phyloP scores from a whole-genome alignment of 768 basidiomycete species.

The Suillus decipiens region DNA sequence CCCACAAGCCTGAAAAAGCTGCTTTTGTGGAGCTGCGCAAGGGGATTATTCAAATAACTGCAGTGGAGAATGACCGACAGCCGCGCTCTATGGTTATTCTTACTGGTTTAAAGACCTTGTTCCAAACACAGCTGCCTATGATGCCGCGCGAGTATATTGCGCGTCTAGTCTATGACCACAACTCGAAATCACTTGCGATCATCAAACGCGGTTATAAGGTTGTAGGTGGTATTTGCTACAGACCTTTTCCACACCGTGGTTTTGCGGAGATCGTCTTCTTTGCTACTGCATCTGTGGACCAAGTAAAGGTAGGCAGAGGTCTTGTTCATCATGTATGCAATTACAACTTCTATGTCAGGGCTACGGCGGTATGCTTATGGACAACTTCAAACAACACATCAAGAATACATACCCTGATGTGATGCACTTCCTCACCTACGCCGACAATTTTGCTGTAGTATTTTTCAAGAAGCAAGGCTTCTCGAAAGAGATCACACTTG shows the following conservation, averaged over 20 bases:
- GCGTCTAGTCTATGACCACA: conserved; percentile 88
- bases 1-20: conserved; percentile 69
- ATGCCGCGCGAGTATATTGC: conserved; percentile 99
- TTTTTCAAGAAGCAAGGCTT: conserved; percentile 99
- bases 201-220: conserved; percentile 94
- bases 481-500: conserved; percentile 94
- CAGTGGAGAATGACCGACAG: conserved; percentile 81
- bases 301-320: conserved; percentile 77
- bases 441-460: conserved; percentile 98
- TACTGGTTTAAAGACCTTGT: conserved; percentile 94
- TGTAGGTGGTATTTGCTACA: conserved; percentile 96
- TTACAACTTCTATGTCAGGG: conserved; percentile 54
- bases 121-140: conserved; percentile 96
- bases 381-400: conserved; percentile 95
- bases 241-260: conserved; percentile 91
- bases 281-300: conserved; percentile 93
- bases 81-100: conserved; percentile 82
- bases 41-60: conserved; percentile 79
- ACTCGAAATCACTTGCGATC: conserved; percentile 92
- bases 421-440: conserved; percentile 96
- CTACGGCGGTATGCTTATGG: conserved; percentile 98
- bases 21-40: conserved; percentile 78
- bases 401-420: conserved; percentile 80
- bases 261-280: conserved; percentile 99
- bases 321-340: conserved; percentile 2